Evolutionary conservation across 2,329 filamentous ascomycete genomes (phyloP).

Genomic region (Diaporthe aspalathi): DNA sequence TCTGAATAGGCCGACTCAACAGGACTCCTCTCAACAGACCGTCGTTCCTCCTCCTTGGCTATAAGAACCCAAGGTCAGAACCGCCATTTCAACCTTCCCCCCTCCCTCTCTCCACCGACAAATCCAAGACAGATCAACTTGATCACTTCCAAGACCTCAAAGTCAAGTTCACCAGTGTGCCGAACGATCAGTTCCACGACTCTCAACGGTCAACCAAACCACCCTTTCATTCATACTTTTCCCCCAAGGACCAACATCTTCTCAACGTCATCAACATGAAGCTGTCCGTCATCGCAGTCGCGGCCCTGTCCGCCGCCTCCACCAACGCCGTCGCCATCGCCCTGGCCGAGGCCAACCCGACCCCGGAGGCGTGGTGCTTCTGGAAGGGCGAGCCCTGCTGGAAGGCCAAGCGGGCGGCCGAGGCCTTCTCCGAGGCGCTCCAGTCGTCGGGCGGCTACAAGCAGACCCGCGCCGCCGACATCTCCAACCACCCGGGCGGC

Average conservation of each 20-base stretch:
- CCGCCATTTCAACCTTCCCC: not conserved
- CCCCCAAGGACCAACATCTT: not conserved
- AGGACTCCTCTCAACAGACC: conserved; percentile 31
- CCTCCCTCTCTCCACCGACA: conserved; percentile 27
- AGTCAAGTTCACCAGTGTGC: conserved; percentile 37
- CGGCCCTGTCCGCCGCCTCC: conserved; percentile 43
- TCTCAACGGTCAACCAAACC: conserved; percentile 33
- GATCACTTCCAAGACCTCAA: conserved; percentile 34
- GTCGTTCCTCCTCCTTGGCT: not conserved
- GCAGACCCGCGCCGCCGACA: conserved; percentile 45
- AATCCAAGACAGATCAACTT: conserved; percentile 24
- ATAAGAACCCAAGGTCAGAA: conserved; percentile 25
- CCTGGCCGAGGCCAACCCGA: conserved; percentile 40
- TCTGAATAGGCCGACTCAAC: conserved; percentile 23
- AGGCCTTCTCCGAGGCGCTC: conserved; percentile 48
- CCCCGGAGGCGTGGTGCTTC: conserved; percentile 48
- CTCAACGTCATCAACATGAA: conserved; percentile 44
- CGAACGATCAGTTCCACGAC: conserved; percentile 36
- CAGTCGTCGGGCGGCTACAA: conserved; percentile 42
- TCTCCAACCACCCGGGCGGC: conserved; percentile 50
- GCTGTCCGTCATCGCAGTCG: conserved; percentile 44
- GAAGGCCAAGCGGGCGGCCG: conserved; percentile 56
- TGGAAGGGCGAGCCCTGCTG: conserved; percentile 55
- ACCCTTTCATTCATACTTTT: not conserved
- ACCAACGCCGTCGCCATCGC: conserved; percentile 45